Percentiles rank a stretch among this genome's conserved stretches.
Evolutionary conservation across 2,329 filamentous ascomycete genomes (phyloP).

Genomic region (Phaeosphaeria sp.): DNA sequence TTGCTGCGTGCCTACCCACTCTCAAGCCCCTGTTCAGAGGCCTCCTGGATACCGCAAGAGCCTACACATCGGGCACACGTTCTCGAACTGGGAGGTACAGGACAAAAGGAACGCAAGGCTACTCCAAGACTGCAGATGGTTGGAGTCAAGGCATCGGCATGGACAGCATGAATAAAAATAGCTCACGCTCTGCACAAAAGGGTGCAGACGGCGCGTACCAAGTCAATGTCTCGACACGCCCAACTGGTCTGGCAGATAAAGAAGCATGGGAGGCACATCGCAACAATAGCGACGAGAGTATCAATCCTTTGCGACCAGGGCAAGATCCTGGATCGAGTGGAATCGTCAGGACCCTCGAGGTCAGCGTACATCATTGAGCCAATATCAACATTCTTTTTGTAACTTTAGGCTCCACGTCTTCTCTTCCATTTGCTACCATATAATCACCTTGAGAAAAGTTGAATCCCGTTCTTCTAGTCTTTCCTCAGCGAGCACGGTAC

Average conservation of each 20-base stretch:
- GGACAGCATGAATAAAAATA: conserved; percentile 8
- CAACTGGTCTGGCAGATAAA: conserved; percentile 19
- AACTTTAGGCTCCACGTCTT: too few species aligned
- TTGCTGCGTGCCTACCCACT: conserved; percentile 49
- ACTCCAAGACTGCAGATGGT: conserved; percentile 21
- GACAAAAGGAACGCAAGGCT: conserved; percentile 20
- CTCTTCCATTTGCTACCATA: too few species aligned
- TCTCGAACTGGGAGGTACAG: conserved; percentile 20
- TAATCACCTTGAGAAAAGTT: too few species aligned
- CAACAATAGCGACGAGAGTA: conserved; percentile 26
- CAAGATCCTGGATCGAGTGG: conserved; percentile 12
- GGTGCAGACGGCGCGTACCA: conserved; percentile 18
- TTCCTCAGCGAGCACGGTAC: too few species aligned
- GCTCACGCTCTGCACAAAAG: conserved; percentile 1
- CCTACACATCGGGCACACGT: conserved; percentile 21
- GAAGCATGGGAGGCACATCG: conserved; percentile 25
- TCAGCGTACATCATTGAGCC: conserved; percentile 14
- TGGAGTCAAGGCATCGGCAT: conserved; percentile 23
- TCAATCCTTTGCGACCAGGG: conserved; percentile 15
- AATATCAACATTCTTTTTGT: too few species aligned
- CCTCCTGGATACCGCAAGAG: conserved; percentile 31
- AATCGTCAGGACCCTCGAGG: conserved; percentile 29
- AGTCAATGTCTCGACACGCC: conserved; percentile 19
- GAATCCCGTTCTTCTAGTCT: too few species aligned
- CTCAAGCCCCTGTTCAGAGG: conserved; percentile 41